Base-by-base conservation (phyloP, 2,329 filamentous ascomycete species). In the Pseudogymnoascus sp. region DNA sequence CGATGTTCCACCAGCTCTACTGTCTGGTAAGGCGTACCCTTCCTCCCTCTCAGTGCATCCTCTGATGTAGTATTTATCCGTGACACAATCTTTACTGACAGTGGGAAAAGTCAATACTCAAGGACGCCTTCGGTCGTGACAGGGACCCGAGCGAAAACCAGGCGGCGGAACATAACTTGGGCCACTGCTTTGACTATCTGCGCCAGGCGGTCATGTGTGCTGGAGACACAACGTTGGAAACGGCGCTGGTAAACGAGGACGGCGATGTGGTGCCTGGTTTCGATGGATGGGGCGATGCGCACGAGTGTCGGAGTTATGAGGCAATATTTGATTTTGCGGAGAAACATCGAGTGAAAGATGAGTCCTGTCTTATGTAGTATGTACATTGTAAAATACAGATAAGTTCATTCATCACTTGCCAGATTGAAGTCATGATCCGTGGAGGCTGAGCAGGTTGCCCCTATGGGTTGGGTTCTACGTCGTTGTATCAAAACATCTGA, bases 221-320 rank as follows among this genome's bases (percentile, higher is more conserved):
- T 2, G 64, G 64, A 22, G 64, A 66, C 33, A 66, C 62, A 61
- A 63, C 64, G 25, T 39, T 66, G n/a, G 64, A 66, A 77, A 3
- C 84, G 66, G 2, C 73, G 74, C 5, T 18, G 28, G 28, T 53
- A 11, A 20, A 33, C 11, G 25, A 3, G 1, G 28, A 53, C 33
- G 47, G 47, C 28, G 9, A 18, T 6, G 2, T 53, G 28, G 11
- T 33, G 11, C 28, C 28, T 20, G 28, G 28, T 14, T 53, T 53
- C 28, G 28, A 53, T 53, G 47, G 47, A 35, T 53, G 47, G 47
- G 47, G 47, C 2, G 47, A 33, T 53, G 15, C 12, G 6, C 47
- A 53, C 9, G 47, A 53, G 28, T 53, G 47, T 53, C 28, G 47
- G 47, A 53, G 47, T 2, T 53, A 33, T 53, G 28, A 53, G 15